Base-by-base conservation (phyloP, 2,329 filamentous ascomycete species). In the Aspergillus persii region DNA sequence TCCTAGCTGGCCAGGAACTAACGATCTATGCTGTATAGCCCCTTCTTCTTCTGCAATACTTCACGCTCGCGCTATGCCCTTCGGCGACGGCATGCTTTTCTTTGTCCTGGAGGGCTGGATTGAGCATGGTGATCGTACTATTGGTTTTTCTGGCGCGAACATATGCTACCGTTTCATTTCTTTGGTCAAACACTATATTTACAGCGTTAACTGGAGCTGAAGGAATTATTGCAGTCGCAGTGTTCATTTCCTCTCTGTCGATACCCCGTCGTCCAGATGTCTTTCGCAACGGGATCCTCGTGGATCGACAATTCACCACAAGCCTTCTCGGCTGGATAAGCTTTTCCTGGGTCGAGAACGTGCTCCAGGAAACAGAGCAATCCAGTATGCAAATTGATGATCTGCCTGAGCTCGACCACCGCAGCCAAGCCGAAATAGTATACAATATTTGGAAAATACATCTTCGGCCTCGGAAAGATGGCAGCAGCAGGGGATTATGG, bases 251-350 rank as follows among this genome's bases (percentile, higher is more conserved):
- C 39, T 12, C 7, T 5, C 39, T 44, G 1, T 18, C 23, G 11
- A 39, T 53, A 23, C 50, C 50, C 23, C 50, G 50, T 9, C 30
- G 50, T 15, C 53, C 53, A 11, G 44, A 55, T 30, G 53, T 55
- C 30, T 39, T 55, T 41, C n/a, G 36, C 8, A 49, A 50, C 12
- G 53, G 44, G 18, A 26, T 55, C 53, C 8, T 49, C n/a, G 53
- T 55, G 33, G 53, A 55, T 55, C 53, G 53, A 48, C 53, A 55
- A 36, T 47, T 33, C 53, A 55, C 53, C 39, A 49, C 41, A 29
- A 49, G 41, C 30, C 41, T 55, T 48, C 26, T 55, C n/a, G 26
- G 44, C 53, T 49, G 44, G 53, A 29, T 55, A 11, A 49, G 26
- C 26, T 50, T 55, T 49, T 48, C 41, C n/a, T 55, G 53, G 53